Evolutionary conservation across 2,329 filamentous ascomycete genomes (phyloP), one percentile per base, ranked within the genome.

Genomic region (Paecilomyces dactylethromorphus): DNA sequence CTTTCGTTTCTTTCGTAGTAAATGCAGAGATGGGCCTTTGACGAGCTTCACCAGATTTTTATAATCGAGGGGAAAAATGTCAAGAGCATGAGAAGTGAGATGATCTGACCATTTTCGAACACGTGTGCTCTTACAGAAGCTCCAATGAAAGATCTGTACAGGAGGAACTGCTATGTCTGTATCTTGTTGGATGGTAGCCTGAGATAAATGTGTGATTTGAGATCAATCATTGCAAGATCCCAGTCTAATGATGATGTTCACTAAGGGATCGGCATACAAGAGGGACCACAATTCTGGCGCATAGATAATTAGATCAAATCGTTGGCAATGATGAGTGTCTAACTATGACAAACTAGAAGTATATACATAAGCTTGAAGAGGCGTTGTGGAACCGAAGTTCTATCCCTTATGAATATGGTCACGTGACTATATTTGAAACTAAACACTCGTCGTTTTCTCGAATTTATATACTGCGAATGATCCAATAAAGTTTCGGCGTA

Each of bases 311-410:
- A 29, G 26, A 29, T 29, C 26, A 29, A 29, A 29, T 29, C 26
- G 26, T 29, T 29, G 26, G 26, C 7, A 29, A 6, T 11, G 29
- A 18, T 57, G 64, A 62, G 53, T 63, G n/a, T 45, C 39, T 6
- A 45, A n/a, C 5, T 10, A 45, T 7, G n/a, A n/a, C 8, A 45
- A 45, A n/a, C 32, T 15, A 45, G n/a, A 18, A 45, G 15, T 45
- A 6, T n/a, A 45, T 18, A n/a, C 15, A 45, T 7, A n/a, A 18
- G 26, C 26, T 29, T 39, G 13, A 18, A 45, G 8, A n/a, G 18
- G 35, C 13, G n/a, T 15, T 8, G 3, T 3, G 13, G 35, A 15
- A 33, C 13, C 1, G 13, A 15, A 33, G 39, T 18, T 18, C 6
- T n/a, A 3, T 45, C 15, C 15, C 15, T 45, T 18, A 18, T 18